Evolutionary conservation across 805 yeast genomes (phyloP).

Genomic region (Blastobotrys chiropterorum): DNA sequence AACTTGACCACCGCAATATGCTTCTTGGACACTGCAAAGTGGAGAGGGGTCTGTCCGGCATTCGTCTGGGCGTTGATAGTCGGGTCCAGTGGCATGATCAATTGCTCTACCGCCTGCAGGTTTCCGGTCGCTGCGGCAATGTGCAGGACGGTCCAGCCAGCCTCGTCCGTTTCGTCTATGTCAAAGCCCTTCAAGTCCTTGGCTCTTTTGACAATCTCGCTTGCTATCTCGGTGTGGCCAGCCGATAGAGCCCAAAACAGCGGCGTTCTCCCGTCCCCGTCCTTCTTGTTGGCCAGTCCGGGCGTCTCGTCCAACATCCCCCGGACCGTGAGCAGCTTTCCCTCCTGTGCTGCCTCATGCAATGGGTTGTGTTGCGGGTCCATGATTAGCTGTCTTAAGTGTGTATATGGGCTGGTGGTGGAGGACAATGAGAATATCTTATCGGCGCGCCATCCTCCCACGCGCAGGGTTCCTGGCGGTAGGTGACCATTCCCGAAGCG

Average conservation of each 20-base stretch:
- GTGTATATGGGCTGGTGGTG: too few species aligned
- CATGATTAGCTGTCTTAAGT: too few species aligned
- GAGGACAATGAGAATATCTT: not conserved
- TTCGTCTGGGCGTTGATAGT: slow-evolving; percentile 56
- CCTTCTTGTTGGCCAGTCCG: slow-evolving; percentile 41
- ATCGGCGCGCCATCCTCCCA: too few species aligned
- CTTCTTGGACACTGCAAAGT: slow-evolving; percentile 68
- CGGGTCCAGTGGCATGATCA: slow-evolving; percentile 46
- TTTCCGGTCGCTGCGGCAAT: slow-evolving; percentile 75
- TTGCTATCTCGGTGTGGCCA: slow-evolving; percentile 47
- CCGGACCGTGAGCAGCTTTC: slow-evolving; percentile 46
- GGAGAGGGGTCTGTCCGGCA: slow-evolving; percentile 71
- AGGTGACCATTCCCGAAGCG: too few species aligned
- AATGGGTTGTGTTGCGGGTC: slow-evolving; percentile 11
- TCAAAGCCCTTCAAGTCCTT: slow-evolving; percentile 37
- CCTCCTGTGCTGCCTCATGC: slow-evolving; percentile 55
- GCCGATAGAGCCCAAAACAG: slow-evolving; percentile 84
- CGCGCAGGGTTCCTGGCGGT: too few species aligned
- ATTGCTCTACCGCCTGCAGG: slow-evolving; percentile 40
- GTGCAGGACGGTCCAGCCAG: slow-evolving; percentile 89
- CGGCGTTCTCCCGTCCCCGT: slow-evolving; percentile 73
- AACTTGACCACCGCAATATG: slow-evolving; percentile 47
- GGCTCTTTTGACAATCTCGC: slow-evolving; percentile 38
- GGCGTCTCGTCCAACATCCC: slow-evolving; percentile 47
- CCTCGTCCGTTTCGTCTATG: slow-evolving; percentile 64